Evolutionary conservation across 169 alveolate genomes (phyloP), one percentile per base, ranked within the genome.

Genomic region (Plasmodium vivax): DNA sequence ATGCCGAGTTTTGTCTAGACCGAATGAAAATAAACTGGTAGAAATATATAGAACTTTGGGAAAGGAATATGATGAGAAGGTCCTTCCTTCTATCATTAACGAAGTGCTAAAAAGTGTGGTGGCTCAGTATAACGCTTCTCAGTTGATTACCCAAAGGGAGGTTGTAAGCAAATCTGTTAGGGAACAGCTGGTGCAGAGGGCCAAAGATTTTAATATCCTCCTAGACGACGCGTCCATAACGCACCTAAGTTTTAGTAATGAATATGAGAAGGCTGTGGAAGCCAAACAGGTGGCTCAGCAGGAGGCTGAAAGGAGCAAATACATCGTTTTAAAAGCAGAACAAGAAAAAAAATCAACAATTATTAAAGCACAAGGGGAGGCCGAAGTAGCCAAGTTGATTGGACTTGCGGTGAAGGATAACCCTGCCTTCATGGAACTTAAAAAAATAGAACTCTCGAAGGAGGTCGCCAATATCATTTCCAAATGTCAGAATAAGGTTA

Each of bases 251-350:
- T 98, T 98, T 96, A 96, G 98, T 32, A 98, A 97, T 23, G 99
- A 97, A 90, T 98, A 97, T 85, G 99, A 98, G 87, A 97, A 97
- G 94, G 99, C 99, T 2, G 99, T 98, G 54, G 99, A 99, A 97
- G 98, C 99, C 41, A 99, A 99, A 96, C 99, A 99, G 95, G 99
- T 99, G 16, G 99, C 99, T 10, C 98, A 98, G 94, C 99, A 99
- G 95, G 99, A 98, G 83, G 99, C 99, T 8, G 99, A 98, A 95
- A 96, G 99, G 92, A 99, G 99, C 45, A 98, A 98, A 97, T 99
- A 98, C 96, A 90, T 98, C 30, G 99, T 98, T 68, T 97, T 97
- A 93, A 96, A 98, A 95, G 99, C 99, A 3, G 97, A 96, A 77
- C 99, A 99, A 94, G 99, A 98, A 95, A 99, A 98, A 96, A 98